phyloP scores from a whole-genome alignment of 192 early-diverging fungal species.

The Coemansia sp. region DNA sequence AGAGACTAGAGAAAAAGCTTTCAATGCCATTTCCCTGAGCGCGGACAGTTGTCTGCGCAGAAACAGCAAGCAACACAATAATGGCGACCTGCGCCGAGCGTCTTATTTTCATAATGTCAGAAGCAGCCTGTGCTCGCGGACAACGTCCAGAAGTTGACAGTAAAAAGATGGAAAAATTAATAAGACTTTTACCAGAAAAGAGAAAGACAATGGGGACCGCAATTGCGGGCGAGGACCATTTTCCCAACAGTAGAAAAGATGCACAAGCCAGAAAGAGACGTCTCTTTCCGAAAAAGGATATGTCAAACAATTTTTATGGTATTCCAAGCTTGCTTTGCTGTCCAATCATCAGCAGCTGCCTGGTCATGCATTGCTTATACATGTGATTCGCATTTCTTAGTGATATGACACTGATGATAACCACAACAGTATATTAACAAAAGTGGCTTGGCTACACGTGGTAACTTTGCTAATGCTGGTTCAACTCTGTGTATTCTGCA shows the following conservation, averaged over 20 bases:
- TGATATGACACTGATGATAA: not conserved
- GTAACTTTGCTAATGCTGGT: conserved; percentile 9
- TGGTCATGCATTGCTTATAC: not conserved
- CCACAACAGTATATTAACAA: not conserved
- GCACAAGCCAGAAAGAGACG: not conserved
- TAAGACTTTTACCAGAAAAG: not conserved
- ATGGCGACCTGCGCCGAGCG: conserved; percentile 4
- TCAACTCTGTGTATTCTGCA: not conserved
- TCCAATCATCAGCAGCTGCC: not conserved
- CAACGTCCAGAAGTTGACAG: not conserved
- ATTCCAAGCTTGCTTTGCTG: not conserved
- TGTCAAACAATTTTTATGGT: not conserved
- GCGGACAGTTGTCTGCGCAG: not conserved
- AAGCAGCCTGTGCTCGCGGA: conserved; percentile 3
- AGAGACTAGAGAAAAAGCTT: not conserved
- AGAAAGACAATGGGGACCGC: not conserved
- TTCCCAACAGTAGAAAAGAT: not conserved
- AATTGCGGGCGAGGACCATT: not conserved
- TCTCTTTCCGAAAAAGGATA: not conserved
- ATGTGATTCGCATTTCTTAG: not conserved
- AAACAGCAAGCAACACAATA: conserved; percentile 6
- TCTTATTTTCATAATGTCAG: conserved; percentile 3
- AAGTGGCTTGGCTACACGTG: conserved; percentile 1
- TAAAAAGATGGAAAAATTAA: not conserved
- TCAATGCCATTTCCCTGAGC: not conserved